phyloP scores from a whole-genome alignment of 1,284 basidiomycete species.

The Cerrena zonata region DNA sequence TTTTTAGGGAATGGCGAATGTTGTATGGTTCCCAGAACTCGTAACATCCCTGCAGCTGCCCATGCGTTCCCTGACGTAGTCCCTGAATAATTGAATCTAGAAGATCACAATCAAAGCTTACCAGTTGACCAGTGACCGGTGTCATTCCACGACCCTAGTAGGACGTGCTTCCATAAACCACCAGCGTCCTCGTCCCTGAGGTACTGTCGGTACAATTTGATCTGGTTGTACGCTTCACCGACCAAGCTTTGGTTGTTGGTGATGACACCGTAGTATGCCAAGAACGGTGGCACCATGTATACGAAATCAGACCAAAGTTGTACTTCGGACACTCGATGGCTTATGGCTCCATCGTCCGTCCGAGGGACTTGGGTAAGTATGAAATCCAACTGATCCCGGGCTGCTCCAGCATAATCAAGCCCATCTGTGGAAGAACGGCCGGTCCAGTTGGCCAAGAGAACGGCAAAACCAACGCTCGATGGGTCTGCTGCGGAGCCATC shows the following conservation, averaged over 20 bases:
- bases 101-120: slow-evolving; percentile 20
- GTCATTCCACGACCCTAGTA: slow-evolving; percentile 47
- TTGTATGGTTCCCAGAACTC: slow-evolving; percentile 72
- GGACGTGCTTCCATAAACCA: slow-evolving; percentile 68
- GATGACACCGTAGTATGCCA: slow-evolving; percentile 81
- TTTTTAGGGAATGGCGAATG: slow-evolving; percentile 50
- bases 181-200: slow-evolving; percentile 43
- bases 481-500: slow-evolving; percentile 75
- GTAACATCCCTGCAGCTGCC: slow-evolving; percentile 80
- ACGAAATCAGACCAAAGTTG: slow-evolving; percentile 77
- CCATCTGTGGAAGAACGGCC: slow-evolving; percentile 26
- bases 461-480: slow-evolving; percentile 73
- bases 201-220: slow-evolving; percentile 68
- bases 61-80: slow-evolving; percentile 68
- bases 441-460: slow-evolving; percentile 76
- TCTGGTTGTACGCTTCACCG: slow-evolving; percentile 71
- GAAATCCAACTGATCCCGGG: slow-evolving; percentile 66
- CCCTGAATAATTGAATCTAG: background rate
- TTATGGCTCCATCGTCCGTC: slow-evolving; percentile 73
- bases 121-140: slow-evolving; percentile 72
- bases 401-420: slow-evolving; percentile 62
- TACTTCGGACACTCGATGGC: slow-evolving; percentile 61
- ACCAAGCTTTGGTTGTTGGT: slow-evolving; percentile 66
- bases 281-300: slow-evolving; percentile 89
- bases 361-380: slow-evolving; percentile 62